Evolutionary conservation across 345 rosid genomes (phyloP), one percentile per base, ranked within the genome.

Genomic region (Zanthoxylum bungeanum): DNA sequence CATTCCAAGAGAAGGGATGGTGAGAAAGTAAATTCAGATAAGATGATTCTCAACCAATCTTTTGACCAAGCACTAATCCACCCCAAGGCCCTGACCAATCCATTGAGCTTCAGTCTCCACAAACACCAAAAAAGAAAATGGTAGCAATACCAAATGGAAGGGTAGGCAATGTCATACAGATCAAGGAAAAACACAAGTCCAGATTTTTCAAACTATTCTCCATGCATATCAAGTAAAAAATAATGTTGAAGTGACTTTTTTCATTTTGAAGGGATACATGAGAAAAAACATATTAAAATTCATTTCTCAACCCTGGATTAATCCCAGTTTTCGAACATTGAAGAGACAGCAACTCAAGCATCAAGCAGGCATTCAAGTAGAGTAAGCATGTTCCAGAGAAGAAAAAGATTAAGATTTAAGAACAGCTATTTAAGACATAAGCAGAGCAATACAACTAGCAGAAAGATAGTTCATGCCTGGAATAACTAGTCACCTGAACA

Each of bases 401-500:
- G 7, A 31, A 49, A 64, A 19, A 30, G 52, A 31, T n/a, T 12
- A 44, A 62, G 16, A 40, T 22, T n/a, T 12, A 44, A 62, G 16
- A 40, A 42, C 19, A 72, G 19, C 36, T 28, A 65, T 5, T 22
- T 14, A 30, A 22, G 49, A 21, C 49, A 5, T n/a, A 11, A 46
- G 39, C 27, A 9, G 55, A 33, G 17, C 8, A 47, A 17, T 5
- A 59, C 19, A 9, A 55, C 30, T 11, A 53, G 56, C n/a, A 61
- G 65, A 75, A 52, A n/a, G 10, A 25, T 28, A 73, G 22, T 7
- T n/a, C 9, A 60, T 22, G 59, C 37, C 24, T 14, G 31, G 11
- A 53, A 49, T 34, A 73, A 21, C 7, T 42, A 50, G 44, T 84
- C 73, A 91, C 97, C 91, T 91, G 93, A 64, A 91, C 91, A 70